Percentiles rank a stretch among this genome's conserved stretches.
phyloP scores from a whole-genome alignment of 805 yeast species.

The Cyberlindnera subsufficiens region DNA sequence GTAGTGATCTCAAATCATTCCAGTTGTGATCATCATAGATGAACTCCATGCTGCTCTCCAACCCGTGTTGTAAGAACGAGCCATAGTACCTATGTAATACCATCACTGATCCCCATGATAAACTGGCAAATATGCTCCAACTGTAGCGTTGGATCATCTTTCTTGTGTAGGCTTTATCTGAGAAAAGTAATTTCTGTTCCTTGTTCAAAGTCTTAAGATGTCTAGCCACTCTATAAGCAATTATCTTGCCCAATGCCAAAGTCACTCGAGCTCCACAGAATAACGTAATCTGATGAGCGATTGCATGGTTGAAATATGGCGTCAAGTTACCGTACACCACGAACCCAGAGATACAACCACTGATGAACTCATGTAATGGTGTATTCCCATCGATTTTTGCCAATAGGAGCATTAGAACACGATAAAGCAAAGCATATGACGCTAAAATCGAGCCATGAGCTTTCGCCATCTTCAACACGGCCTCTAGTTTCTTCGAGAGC shows the following conservation, averaged over 20 bases:
- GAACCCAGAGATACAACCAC: constrained; percentile 35
- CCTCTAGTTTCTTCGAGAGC: constrained; percentile 35
- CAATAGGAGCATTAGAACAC: constrained; percentile 28
- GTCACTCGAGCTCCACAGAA: constrained; percentile 67
- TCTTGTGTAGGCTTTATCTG: constrained; percentile 4
- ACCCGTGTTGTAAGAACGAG: constrained; percentile 52
- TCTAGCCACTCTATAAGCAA: constrained; percentile 18
- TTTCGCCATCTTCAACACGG: constrained; percentile 45
- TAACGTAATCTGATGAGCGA: constrained; percentile 69
- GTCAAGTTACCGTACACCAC: constrained; percentile 34
- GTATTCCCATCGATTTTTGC: constrained; percentile 18
- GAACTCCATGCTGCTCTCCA: constrained; percentile 65
- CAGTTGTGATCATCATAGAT: constrained; percentile 59
- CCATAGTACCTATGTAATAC: constrained; percentile 60
- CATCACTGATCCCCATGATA: constrained; percentile 74
- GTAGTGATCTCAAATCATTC: constrained; percentile 33
- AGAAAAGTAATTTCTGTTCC: not conserved
- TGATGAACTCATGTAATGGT: constrained; percentile 21
- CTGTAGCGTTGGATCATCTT: constrained; percentile 26
- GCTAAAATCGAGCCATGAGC: constrained; percentile 54
- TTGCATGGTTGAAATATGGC: constrained; percentile 32
- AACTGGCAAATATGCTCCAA: constrained; percentile 59
- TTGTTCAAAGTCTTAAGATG: not conserved
- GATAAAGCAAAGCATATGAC: constrained; percentile 48
- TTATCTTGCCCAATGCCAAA: constrained; percentile 44